These are phyloP conservation scores for Podaxis sp. DNA, from an alignment of 768 basidiomycete species.

Conservation along the genomic window DNA sequence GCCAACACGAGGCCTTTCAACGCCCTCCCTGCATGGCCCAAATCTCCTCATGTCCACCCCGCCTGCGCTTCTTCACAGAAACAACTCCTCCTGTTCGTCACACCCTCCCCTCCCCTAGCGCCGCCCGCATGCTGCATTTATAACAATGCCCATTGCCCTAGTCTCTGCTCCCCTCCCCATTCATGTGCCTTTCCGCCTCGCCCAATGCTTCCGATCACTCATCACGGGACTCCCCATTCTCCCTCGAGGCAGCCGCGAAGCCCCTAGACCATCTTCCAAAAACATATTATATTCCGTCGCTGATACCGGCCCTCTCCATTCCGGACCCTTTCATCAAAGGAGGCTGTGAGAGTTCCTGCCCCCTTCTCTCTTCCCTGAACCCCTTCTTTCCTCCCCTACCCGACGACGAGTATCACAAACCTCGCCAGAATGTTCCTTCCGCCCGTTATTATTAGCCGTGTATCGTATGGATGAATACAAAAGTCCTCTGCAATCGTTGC, in stretches of 20 bases:
- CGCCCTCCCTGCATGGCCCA: neutral
- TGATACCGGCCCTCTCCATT: neutral
- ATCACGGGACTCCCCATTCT: neutral
- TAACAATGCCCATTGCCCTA: conserved; percentile 5
- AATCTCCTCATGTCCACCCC: neutral
- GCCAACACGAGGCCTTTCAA: neutral
- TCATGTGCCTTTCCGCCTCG: conserved; percentile 3
- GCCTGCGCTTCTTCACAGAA: conserved; percentile 1
- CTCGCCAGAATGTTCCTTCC: neutral
- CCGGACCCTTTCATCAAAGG: neutral
- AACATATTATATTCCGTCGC: neutral
- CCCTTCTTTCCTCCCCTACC: neutral
- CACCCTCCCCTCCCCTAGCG: neutral
- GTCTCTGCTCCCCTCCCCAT: neutral
- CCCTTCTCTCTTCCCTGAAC: neutral
- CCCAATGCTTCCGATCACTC: neutral
- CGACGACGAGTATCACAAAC: neutral
- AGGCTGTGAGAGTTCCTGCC: neutral
- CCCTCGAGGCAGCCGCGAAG: neutral
- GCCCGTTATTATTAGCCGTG: neutral
- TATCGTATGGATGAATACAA: neutral
- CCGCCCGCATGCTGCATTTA: neutral
- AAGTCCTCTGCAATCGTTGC: neutral
- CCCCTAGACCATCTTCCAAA: neutral
- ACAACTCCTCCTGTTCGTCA: neutral